A percentile compares a stretch with the other conserved stretches of the same genome.
Conservation (phyloP, 768 basidiomycete genomes). For the Xerocomus potaroensis region DNA sequence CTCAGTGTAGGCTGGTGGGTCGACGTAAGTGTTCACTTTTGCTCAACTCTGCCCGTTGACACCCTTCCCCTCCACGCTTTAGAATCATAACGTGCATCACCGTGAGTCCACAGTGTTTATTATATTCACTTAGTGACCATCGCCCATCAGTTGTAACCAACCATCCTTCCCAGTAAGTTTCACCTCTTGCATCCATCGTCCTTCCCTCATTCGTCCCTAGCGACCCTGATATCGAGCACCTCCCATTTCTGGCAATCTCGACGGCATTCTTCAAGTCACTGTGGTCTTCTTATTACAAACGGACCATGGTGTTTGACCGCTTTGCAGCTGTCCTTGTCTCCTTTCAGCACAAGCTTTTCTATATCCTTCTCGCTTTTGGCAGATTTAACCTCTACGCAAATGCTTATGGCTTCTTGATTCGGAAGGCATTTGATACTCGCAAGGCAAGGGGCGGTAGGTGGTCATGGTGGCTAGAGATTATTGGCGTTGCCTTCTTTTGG, state of each 20-base stretch:
- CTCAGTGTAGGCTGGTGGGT: constrained; percentile 99
- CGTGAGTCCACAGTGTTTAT: constrained; percentile 47
- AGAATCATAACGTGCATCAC: constrained; percentile 97
- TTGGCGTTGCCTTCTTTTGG: constrained; percentile 82
- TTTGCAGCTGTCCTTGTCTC: constrained; percentile 62
- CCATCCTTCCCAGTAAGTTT: constrained; percentile 84
- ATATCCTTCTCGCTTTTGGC: constrained; percentile 82
- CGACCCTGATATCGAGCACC: constrained; percentile 80
- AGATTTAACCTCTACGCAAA: constrained; percentile 93
- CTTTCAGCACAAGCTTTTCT: constrained; percentile 90
- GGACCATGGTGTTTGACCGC: constrained; percentile 74
- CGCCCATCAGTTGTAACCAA: constrained; percentile 80
- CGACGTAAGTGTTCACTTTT: constrained; percentile 58
- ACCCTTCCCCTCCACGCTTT: constrained; percentile 1
- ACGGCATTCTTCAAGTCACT: constrained; percentile 80
- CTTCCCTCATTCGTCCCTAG: constrained; percentile 34
- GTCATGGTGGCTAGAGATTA: constrained; percentile 75
- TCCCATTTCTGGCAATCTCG: constrained; percentile 94
- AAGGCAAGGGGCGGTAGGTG: constrained; percentile 67
- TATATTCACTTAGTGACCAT: constrained; percentile 2
- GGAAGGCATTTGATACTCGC: constrained; percentile 59
- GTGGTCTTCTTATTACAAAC: constrained; percentile 94
- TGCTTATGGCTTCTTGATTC: constrained; percentile 73
- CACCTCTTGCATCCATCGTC: neutral
- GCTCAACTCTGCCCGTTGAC: constrained; percentile 1